Evolutionary conservation across 2,329 filamentous ascomycete species (phyloP).

Genomic region (Fusarium pininemorale): DNA sequence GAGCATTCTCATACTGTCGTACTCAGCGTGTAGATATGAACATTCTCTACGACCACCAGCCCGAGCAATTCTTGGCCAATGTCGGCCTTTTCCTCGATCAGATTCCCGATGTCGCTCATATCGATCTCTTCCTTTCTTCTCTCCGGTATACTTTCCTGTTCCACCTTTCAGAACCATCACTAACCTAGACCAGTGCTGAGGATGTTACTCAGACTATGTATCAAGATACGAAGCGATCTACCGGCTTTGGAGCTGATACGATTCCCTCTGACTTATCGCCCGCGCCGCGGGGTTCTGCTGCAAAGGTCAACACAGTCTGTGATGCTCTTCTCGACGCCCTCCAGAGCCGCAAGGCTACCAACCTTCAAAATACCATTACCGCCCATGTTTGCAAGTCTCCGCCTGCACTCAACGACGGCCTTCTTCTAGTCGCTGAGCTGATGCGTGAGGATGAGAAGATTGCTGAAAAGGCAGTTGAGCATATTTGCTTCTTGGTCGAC

Average conservation of each 20-base stretch:
- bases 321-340: constrained; percentile 81
- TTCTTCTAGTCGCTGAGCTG: constrained; percentile 80
- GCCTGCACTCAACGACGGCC: constrained; percentile 86
- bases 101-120: constrained; percentile 79
- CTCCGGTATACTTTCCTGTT: constrained; percentile 65
- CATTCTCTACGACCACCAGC: constrained; percentile 92
- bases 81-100: constrained; percentile 84
- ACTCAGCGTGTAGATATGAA: constrained; percentile 98
- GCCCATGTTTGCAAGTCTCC: constrained; percentile 94
- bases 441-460: constrained; percentile 73
- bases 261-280: constrained; percentile 19
- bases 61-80: constrained; percentile 81
- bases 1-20: constrained; percentile 87
- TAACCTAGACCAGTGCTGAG: constrained; percentile 71
- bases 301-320: constrained; percentile 88
- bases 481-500: constrained; percentile 97
- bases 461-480: constrained; percentile 89
- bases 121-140: constrained; percentile 91
- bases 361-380: constrained; percentile 93
- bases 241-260: constrained; percentile 2
- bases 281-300: constrained; percentile 29
- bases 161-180: neutral
- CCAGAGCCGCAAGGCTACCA: constrained; percentile 64
- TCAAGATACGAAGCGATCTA: constrained; percentile 75
- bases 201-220: constrained; percentile 96